Percentiles rank a stretch among this genome's conserved stretches.
Conservation (phyloP, 768 basidiomycete genomes). For the Pisolithus sp. region DNA sequence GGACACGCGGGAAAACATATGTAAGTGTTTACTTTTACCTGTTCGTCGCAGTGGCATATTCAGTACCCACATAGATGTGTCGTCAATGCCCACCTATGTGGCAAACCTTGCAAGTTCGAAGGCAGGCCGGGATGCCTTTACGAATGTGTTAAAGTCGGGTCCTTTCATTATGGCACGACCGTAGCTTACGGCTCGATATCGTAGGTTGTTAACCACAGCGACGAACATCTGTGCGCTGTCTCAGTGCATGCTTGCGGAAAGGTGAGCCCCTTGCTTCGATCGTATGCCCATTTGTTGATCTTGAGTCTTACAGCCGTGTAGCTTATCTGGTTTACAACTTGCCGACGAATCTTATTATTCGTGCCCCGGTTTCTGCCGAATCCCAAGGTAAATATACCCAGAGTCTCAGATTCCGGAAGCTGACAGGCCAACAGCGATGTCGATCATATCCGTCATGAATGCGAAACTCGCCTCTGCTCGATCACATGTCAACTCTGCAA, state of each 20-base stretch:
- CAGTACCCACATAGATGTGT: conserved; percentile 37
- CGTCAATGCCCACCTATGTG: conserved; percentile 49
- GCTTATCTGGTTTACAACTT: conserved; percentile 24
- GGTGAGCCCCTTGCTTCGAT: conserved; percentile 25
- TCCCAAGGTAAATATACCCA: conserved; percentile 32
- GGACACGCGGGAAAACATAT: conserved; percentile 51
- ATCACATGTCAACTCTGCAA: conserved; percentile 49
- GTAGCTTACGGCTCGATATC: background rate
- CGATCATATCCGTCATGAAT: conserved; percentile 41
- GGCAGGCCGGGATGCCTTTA: conserved; percentile 46
- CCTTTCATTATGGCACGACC: background rate
- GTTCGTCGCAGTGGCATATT: background rate
- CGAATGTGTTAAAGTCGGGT: conserved; percentile 44
- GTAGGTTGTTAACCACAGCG: conserved; percentile 43
- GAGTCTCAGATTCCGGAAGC: background rate
- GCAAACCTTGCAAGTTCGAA: conserved; percentile 39
- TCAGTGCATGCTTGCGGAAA: conserved; percentile 47
- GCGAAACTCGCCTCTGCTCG: conserved; percentile 47
- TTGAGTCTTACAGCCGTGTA: conserved; percentile 33
- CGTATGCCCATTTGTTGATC: background rate
- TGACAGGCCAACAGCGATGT: conserved; percentile 31
- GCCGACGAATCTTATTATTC: conserved; percentile 24
- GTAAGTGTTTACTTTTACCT: conserved; percentile 27
- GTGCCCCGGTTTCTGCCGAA: conserved; percentile 39
- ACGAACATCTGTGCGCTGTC: conserved; percentile 49